A percentile compares a stretch with the other conserved stretches of the same genome.
Conservation (phyloP, 139 green algal genomes). For the Coelastrella sp. region DNA sequence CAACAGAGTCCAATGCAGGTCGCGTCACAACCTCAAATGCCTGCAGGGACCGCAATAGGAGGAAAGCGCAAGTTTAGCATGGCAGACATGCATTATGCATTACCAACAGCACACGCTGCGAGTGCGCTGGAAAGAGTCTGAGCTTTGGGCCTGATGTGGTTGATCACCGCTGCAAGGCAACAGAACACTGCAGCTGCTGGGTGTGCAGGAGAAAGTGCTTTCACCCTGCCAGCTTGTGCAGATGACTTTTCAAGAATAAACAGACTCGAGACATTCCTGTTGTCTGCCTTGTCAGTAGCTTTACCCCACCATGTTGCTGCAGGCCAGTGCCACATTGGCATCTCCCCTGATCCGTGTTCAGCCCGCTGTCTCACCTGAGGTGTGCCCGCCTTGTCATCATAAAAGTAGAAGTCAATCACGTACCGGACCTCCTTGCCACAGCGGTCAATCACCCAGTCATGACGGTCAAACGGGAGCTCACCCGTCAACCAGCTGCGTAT, state of each 20-base stretch:
- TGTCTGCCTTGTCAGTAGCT: no score
- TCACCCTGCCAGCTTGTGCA: no score
- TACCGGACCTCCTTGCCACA: conserved; percentile 93
- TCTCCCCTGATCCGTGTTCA: not conserved
- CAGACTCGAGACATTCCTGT: no score
- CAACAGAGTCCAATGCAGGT: conserved; percentile 88
- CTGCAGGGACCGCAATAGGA: conserved; percentile 49
- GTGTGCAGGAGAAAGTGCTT: no score
- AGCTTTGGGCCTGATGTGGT: not conserved
- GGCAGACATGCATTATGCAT: not conserved
- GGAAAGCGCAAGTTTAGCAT: no score
- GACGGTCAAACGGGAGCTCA: conserved; percentile 90
- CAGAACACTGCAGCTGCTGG: not conserved
- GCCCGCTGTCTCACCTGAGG: conserved; percentile 63
- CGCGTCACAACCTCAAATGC: conserved; percentile 90
- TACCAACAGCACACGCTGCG: not conserved
- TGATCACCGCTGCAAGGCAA: not conserved
- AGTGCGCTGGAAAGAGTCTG: not conserved
- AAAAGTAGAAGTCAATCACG: conserved; percentile 98
- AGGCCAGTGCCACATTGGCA: no score
- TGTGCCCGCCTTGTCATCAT: conserved; percentile 92
- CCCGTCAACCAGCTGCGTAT: conserved; percentile 73
- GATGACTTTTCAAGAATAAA: no score
- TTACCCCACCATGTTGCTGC: no score
- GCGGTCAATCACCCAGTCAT: conserved; percentile 96